phyloP scores from a whole-genome alignment of 768 basidiomycete genomes.

The Pleurotus cornucopiae region DNA sequence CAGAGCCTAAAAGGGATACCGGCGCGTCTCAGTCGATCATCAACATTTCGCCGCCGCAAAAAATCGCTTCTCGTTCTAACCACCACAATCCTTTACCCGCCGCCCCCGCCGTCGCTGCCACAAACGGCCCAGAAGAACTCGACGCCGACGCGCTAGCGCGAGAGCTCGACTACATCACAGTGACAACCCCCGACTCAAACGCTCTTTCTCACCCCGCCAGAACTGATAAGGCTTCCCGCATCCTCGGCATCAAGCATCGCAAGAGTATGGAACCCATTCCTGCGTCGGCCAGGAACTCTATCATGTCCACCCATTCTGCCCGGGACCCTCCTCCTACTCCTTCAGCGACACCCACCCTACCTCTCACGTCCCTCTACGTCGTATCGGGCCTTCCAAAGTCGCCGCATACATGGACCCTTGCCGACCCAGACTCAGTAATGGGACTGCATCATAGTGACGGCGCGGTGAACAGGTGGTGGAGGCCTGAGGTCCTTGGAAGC shows the following conservation, averaged over 20 bases:
- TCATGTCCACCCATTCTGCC: slow-evolving; percentile 71
- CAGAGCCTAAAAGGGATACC: slow-evolving; percentile 30
- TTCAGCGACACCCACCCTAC: slow-evolving; percentile 66
- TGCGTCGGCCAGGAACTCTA: slow-evolving; percentile 68
- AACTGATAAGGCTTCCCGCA: slow-evolving; percentile 72
- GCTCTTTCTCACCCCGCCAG: slow-evolving; percentile 32
- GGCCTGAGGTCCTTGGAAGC: slow-evolving; percentile 87
- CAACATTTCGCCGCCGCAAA: slow-evolving; percentile 37
- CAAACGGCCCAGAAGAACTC: slow-evolving; percentile 22
- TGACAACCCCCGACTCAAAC: slow-evolving; percentile 23
- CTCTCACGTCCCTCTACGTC: slow-evolving; percentile 80
- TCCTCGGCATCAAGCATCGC: slow-evolving; percentile 72
- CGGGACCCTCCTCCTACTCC: slow-evolving; percentile 52
- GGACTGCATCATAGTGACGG: slow-evolving; percentile 81
- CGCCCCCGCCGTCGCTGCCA: not conserved
- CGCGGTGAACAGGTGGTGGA: slow-evolving; percentile 87
- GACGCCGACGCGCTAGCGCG: slow-evolving; percentile 52
- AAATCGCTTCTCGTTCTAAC: slow-evolving; percentile 2
- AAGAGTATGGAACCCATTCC: slow-evolving; percentile 85
- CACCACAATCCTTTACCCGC: slow-evolving; percentile 23
- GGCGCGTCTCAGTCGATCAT: slow-evolving; percentile 41
- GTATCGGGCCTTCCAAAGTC: slow-evolving; percentile 88
- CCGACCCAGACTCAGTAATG: slow-evolving; percentile 77
- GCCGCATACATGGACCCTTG: slow-evolving; percentile 86
- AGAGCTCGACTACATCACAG: slow-evolving; percentile 72